Base-by-base conservation (phyloP, 257 asterid genomes). In the Nyctanthes arbortristis region DNA sequence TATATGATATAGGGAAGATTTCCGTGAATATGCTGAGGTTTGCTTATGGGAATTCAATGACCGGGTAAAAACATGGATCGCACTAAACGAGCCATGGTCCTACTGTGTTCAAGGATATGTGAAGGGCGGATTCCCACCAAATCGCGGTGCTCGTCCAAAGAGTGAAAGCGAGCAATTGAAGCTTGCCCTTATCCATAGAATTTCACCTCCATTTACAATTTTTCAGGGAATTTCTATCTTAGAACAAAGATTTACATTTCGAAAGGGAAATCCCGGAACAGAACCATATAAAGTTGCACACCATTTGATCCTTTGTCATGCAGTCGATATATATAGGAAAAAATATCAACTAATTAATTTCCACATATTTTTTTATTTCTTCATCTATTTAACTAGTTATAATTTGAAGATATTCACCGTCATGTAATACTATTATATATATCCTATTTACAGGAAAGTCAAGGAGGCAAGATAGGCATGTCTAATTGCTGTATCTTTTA, bases 41-140 rank as follows among this genome's bases (percentile, higher is more conserved):
- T 83, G 88, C 32, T 80, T 83, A 31, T 68, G 79, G 83, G 80
- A 75, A 54, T 83, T 83, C 31, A 85, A 83, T 0, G 83, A 83
- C 20, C 66, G 83, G 16, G 83, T 83, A 37, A 80, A 83, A 13
- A 10, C 66, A 0, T 83, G 88, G 85, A 32, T 63, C 25, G 80
- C 88, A 5, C 1, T 77, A 31, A 80, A 83, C 29, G 88, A 83
- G 73, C 68, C 88, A 4, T 72, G 73, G 73, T 63, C 63, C 1
- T 80, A 64, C 22, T 27, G 55, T 0, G 34, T 3, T 7, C 8
- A 20, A 1, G 85, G 79, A 1, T 83, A 83, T 43, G 79, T 43
- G 0, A 27, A 1, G 0, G 69, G 78, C 1, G n/a, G 13, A 0
- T 67, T 62, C 6, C 77, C 84, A 0, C 84, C 84, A n/a, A n/a